Base-by-base conservation (phyloP, 1,284 basidiomycete genomes). In the Tranzscheliella williamsii region DNA sequence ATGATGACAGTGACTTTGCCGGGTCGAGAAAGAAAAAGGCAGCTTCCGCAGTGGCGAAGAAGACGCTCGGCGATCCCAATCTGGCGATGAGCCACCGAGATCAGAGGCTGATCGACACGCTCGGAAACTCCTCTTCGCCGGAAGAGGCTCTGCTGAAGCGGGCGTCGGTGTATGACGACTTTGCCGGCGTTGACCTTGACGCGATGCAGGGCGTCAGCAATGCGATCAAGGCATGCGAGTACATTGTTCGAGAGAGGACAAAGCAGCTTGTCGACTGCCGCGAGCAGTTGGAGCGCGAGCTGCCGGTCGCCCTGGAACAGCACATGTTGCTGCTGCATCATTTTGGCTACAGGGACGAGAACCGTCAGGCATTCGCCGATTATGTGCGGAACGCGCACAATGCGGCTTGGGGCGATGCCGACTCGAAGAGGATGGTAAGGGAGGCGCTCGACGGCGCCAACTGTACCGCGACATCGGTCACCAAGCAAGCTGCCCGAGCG, bases 211-310 rank as follows among this genome's bases (percentile, higher is more conserved):
- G 60, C 24, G 60, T 63, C 38, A 57, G 57, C 53, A 63, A 63
- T 20, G 86, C 90, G 1, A 88, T 89, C 84, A 90, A 89, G 73
- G 90, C 90, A 4, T 96, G 91, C 78, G 89, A 94, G 67, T 85
- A 90, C 68, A 94, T 96, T 65, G 87, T 93, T 41, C 79, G 84
- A 48, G 89, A 91, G 64, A 88, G 91, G 38, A 83, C 83, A 42
- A 83, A 82, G 47, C 91, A 95, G 73, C 82, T 91, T 31, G 83
- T 87, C 17, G 85, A 87, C 35, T 94, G 91, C 78, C 87, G 86
- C 69, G 79, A 80, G 3, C 89, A 94, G 47, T 81, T 95, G 17
- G 80, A 85, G 38, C 78, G 81, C 39, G 85, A 86, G 31, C 81
- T 94, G 65, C 64, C 53, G 12, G 86, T 87, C 0, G 82, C 89